Percentiles rank a stretch among this genome's conserved stretches.
These are phyloP conservation scores for Filobasidium wieringae DNA, from an alignment of 768 basidiomycete genomes.

Conservation along the genomic window DNA sequence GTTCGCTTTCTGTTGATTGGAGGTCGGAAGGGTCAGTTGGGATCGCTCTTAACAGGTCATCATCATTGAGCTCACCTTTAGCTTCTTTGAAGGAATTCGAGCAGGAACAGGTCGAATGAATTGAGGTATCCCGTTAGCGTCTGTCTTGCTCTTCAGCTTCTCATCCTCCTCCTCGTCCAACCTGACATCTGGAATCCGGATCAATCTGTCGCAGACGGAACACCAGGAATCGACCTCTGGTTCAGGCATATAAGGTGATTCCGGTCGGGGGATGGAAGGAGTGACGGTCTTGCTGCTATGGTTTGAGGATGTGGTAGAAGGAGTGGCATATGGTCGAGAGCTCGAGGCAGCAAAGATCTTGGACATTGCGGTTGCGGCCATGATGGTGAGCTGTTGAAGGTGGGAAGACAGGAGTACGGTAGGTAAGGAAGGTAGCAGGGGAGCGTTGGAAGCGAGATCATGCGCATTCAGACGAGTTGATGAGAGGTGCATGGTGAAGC, in stretches of 20 bases:
- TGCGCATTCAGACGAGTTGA: not conserved
- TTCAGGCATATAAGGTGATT: not conserved
- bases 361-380: not conserved
- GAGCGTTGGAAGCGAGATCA: not conserved
- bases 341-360: not conserved
- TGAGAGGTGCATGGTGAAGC: not conserved
- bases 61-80: not conserved
- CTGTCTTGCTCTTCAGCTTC: not conserved
- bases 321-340: not conserved
- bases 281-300: not conserved
- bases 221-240: constrained; percentile 13
- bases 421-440: not conserved
- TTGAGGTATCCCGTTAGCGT: not conserved
- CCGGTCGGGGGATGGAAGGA: not conserved
- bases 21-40: not conserved
- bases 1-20: not conserved
- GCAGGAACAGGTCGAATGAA: not conserved
- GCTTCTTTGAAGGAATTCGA: not conserved
- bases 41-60: no score
- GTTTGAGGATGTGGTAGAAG: not conserved
- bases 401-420: not conserved
- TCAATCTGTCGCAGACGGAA: constrained; percentile 14
- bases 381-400: not conserved
- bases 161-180: not conserved
- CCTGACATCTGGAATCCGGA: not conserved